Evolutionary conservation across 2,329 filamentous ascomycete species (phyloP).

Genomic region (Fusarium sarcochroum): DNA sequence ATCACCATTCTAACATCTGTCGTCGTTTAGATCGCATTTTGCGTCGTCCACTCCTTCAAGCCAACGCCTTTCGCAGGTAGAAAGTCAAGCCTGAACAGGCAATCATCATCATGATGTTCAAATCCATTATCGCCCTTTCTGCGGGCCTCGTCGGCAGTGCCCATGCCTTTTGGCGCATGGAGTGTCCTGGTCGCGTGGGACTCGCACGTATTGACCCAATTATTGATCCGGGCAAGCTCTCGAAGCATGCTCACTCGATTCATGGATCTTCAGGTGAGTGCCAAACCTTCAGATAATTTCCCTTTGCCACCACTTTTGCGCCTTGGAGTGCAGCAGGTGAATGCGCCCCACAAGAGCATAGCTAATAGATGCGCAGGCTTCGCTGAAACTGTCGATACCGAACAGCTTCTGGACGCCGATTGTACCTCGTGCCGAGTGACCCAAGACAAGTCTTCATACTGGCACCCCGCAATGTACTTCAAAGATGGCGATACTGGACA

Average conservation of each 20-base stretch:
- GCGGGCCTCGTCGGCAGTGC: conserved; percentile 57
- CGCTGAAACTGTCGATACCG: conserved; percentile 67
- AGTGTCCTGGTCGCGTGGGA: conserved; percentile 79
- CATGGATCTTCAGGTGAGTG: conserved; percentile 82
- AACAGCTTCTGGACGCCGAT: conserved; percentile 69
- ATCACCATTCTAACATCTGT: conserved; percentile 31
- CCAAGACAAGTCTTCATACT: conserved; percentile 91
- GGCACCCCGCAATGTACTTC: conserved; percentile 86
- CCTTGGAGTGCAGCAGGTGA: background rate
- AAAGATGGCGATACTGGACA: conserved; percentile 73
- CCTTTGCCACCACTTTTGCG: background rate
- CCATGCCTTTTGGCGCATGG: conserved; percentile 90
- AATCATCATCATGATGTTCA: conserved; percentile 51
- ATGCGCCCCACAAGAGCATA: no score
- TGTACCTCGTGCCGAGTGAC: conserved; percentile 87
- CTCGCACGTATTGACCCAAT: conserved; percentile 84
- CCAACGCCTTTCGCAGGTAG: conserved; percentile 18
- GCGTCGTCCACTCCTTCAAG: conserved; percentile 55
- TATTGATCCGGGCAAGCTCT: conserved; percentile 70
- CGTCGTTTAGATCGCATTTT: conserved; percentile 52
- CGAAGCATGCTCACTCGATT: conserved; percentile 80
- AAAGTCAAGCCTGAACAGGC: conserved; percentile 47
- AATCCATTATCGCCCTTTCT: conserved; percentile 51
- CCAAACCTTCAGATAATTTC: no score
- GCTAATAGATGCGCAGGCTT: conserved; percentile 69